phyloP scores from a whole-genome alignment of 805 yeast species.

The Metschnikowia anglica region DNA sequence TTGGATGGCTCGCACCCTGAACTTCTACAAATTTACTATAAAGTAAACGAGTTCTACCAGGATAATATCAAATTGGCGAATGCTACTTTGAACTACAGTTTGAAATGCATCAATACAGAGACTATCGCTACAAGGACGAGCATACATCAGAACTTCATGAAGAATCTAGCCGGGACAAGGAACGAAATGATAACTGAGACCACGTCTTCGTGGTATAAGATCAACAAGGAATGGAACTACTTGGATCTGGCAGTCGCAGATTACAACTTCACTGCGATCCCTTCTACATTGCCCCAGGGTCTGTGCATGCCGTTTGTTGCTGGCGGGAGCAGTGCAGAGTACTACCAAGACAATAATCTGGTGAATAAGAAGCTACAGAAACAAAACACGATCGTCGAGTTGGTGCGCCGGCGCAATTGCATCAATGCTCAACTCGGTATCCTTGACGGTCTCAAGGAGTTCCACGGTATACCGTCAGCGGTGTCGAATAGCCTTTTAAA shows the following conservation, averaged over 20 bases:
- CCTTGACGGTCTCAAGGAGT: constrained; percentile 62
- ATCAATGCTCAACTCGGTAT: constrained; percentile 67
- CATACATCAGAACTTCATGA: constrained; percentile 80
- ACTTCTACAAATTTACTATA: constrained; percentile 64
- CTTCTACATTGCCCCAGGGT: constrained; percentile 21
- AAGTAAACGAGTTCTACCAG: constrained; percentile 72
- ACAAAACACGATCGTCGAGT: constrained; percentile 37
- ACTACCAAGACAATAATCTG: constrained; percentile 20
- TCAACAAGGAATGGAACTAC: constrained; percentile 82
- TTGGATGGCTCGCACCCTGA: constrained; percentile 91
- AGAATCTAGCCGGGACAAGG: constrained; percentile 65
- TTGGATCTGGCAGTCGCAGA: constrained; percentile 66
- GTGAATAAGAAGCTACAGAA: constrained; percentile 35
- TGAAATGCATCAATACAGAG: constrained; percentile 75
- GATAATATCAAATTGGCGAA: constrained; percentile 54
- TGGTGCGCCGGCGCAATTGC: constrained; percentile 67
- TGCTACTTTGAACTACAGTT: constrained; percentile 52
- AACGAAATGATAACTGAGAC: constrained; percentile 64
- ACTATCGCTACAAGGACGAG: constrained; percentile 76
- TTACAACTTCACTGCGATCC: constrained; percentile 48
- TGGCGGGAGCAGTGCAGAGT: constrained; percentile 21
- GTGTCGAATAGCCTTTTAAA: constrained; percentile 43
- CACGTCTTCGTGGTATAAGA: constrained; percentile 87
- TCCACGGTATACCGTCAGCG: constrained; percentile 81
- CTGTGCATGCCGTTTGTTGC: constrained; percentile 17